Evolutionary conservation across 495 filamentous ascomycete genomes (phyloP).

Genomic region (Symbiotaphrina buchneri): DNA sequence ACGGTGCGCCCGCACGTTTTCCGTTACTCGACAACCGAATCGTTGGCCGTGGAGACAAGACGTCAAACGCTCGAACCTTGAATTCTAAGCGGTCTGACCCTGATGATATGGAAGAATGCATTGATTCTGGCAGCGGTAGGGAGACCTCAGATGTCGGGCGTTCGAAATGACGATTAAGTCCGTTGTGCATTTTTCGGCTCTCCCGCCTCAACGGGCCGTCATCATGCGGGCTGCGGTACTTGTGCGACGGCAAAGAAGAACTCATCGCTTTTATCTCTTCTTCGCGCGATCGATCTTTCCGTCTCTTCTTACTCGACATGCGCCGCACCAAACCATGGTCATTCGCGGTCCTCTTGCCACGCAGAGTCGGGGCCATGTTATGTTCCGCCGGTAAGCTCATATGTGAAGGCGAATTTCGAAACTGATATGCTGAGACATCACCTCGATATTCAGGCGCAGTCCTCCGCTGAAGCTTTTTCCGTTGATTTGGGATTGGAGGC

Average conservation of each 20-base stretch:
- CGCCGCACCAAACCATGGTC: conserved; percentile 28
- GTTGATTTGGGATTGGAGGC: too few species aligned
- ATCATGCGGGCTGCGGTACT: conserved; percentile 28
- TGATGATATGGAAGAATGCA: conserved; percentile 50
- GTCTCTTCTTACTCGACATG: conserved; percentile 58
- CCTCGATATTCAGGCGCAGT: conserved; percentile 3
- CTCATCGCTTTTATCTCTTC: conserved; percentile 74
- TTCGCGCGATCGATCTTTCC: conserved; percentile 50
- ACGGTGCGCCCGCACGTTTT: conserved; percentile 17
- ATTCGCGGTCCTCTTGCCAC: conserved; percentile 32
- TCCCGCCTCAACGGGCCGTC: conserved; percentile 37
- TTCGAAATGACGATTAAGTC: conserved; percentile 30
- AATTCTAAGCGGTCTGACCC: conserved; percentile 46
- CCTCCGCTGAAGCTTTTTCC: too few species aligned
- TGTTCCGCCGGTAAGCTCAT: conserved; percentile 21
- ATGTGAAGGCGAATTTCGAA: conserved; percentile 17
- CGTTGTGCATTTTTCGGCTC: conserved; percentile 34
- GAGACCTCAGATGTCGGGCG: conserved; percentile 51
- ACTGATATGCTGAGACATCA: conserved; percentile 22
- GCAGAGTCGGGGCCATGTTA: conserved; percentile 37
- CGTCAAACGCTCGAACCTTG: conserved; percentile 50
- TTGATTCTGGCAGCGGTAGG: conserved; percentile 44
- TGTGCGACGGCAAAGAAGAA: conserved; percentile 39
- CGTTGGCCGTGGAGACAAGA: conserved; percentile 57
- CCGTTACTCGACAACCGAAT: conserved; percentile 49